Evolutionary conservation across 176 grass and related monocot species (phyloP), one percentile per base, ranked within the genome.

Genomic region (Elaeis guineensis): DNA sequence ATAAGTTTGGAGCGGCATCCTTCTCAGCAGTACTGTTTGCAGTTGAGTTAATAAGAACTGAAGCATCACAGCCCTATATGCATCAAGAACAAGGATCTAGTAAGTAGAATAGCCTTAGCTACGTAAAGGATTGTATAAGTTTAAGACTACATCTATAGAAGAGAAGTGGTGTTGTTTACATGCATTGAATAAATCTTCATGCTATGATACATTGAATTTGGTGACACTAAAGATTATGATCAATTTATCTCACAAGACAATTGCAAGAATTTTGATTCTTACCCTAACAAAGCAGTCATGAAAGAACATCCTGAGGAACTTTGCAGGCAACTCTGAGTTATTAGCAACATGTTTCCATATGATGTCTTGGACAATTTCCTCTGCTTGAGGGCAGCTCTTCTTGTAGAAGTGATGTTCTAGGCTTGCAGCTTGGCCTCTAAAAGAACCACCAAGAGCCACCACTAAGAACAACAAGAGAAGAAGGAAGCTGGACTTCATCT

Each of bases 1-100:
- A 67, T 24, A 56, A 16, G 52, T 89, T 89, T 11, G 76, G 72
- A 52, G 15, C 4, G 11, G 85, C 62, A 25, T 79, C 19, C 72
- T 89, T 89, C 68, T 89, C 85, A 3, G 80, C 83, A 1, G 70
- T 76, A 28, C 49, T 62, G 25, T 39, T 48, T 0, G 49, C 30
- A 4, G 67, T 66, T 16, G 85, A 77, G 54, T 89, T 66, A 59
- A 83, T 72, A 3, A 89, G 64, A 23, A 89, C 19, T 35, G 85
- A 89, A 52, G 80, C 80, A n/a, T 89, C 85, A 18, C 85, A 89
- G 14, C 80, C 80, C 80, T 88, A 17, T 88, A 17, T 59, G 35
- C 7, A 12, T 1, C 9, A 44, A 14, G 35, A 44, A 11, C 35
- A 8, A 44, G 7, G 35, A 44, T 44, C 35, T 44, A 44, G 35